Evolutionary conservation across 305 asterid genomes (phyloP).

Genomic region (Plantago lanceolata): DNA sequence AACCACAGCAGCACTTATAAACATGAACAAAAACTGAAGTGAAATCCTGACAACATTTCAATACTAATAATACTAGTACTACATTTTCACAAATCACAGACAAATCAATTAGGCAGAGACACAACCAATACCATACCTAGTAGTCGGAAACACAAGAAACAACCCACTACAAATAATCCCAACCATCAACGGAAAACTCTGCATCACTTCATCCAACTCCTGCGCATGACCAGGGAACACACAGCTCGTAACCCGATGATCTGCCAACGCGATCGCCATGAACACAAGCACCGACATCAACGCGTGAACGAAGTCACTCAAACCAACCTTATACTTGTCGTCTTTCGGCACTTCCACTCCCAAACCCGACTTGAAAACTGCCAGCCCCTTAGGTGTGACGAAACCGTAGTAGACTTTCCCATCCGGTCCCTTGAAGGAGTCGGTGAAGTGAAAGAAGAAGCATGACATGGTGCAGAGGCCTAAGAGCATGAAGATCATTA

Average conservation of each 20-base stretch:
- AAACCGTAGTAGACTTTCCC: constrained; percentile 83
- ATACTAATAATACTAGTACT: too few species aligned
- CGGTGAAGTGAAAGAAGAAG: constrained; percentile 95
- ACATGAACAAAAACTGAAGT: too few species aligned
- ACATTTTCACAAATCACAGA: too few species aligned
- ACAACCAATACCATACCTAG: constrained; percentile 81
- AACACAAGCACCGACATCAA: constrained; percentile 79
- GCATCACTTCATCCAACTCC: constrained; percentile 79
- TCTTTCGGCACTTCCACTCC: constrained; percentile 69
- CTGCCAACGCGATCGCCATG: constrained; percentile 72
- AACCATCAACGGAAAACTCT: constrained; percentile 88
- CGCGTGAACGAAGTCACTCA: constrained; percentile 81
- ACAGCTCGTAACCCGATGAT: constrained; percentile 75
- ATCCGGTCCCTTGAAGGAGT: constrained; percentile 76
- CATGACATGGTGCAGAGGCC: constrained; percentile 64
- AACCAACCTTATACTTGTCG: constrained; percentile 49
- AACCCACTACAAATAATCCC: constrained; percentile 79
- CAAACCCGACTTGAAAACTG: constrained; percentile 76
- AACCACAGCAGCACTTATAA: too few species aligned
- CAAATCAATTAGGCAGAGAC: constrained; percentile 38
- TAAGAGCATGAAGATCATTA: constrained; percentile 62
- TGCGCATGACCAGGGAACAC: constrained; percentile 59
- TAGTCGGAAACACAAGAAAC: constrained; percentile 83
- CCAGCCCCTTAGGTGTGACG: constrained; percentile 63
- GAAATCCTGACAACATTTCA: too few species aligned